phyloP scores from a whole-genome alignment of 306 rosid species.

The Corylus heterophylla region DNA sequence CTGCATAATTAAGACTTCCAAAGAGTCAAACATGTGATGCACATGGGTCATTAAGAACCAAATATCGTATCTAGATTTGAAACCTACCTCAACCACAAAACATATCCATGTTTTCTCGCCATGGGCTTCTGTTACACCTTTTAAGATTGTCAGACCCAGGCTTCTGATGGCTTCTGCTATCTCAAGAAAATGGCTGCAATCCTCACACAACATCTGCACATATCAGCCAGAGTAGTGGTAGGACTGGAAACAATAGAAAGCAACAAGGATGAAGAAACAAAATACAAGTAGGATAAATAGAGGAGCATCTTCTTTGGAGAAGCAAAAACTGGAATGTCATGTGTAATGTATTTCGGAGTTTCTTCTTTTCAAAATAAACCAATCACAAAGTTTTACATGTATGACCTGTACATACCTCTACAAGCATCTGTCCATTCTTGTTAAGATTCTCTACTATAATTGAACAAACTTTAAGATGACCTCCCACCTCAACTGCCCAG shows the following conservation, averaged over 20 bases:
- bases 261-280: background rate
- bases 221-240: constrained; percentile 25
- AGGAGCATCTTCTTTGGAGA: background rate
- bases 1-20: constrained; percentile 35
- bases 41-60: background rate
- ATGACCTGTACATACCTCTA: constrained; percentile 60
- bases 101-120: constrained; percentile 87
- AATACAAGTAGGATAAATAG: background rate
- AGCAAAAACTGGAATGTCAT: constrained; percentile 1
- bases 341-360: background rate
- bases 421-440: constrained; percentile 93
- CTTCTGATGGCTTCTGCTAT: constrained; percentile 91
- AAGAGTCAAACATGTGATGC: background rate
- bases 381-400: background rate
- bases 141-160: constrained; percentile 73
- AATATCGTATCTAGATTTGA: background rate
- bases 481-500: constrained; percentile 98
- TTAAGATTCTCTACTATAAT: constrained; percentile 78
- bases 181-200: constrained; percentile 93
- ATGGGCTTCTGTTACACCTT: constrained; percentile 76
- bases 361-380: background rate
- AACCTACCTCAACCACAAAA: constrained; percentile 89
- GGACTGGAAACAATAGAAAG: constrained; percentile 6
- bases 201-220: constrained; percentile 88
- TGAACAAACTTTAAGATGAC: constrained; percentile 82